Evolutionary conservation across 345 rosid genomes (phyloP).

Genomic region (Pseudoturritis turrita): DNA sequence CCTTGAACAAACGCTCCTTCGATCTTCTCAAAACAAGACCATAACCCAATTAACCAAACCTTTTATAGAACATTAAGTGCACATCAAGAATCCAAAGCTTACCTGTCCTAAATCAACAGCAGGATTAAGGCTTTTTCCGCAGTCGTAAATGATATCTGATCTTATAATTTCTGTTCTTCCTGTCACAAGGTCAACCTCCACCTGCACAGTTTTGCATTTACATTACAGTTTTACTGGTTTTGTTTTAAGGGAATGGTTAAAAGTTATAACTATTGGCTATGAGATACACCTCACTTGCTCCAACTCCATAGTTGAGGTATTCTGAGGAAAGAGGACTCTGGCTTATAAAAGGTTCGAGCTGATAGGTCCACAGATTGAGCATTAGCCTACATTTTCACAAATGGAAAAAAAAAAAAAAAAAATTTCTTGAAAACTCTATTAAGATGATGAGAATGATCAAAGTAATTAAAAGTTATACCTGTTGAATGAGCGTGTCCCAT

Average conservation of each 20-base stretch:
- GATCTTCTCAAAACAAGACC: constrained; percentile 38
- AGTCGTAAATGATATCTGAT: constrained; percentile 34
- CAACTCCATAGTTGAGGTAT: constrained; percentile 90
- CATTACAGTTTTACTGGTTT: background rate
- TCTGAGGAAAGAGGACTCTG: constrained; percentile 43
- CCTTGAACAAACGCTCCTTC: constrained; percentile 97
- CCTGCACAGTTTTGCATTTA: constrained; percentile 41
- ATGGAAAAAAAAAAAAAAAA: background rate
- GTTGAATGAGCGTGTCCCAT: constrained; percentile 66
- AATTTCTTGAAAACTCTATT: background rate
- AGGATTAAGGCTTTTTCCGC: constrained; percentile 63
- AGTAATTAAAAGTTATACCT: constrained; percentile 40
- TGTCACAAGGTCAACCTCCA: constrained; percentile 79
- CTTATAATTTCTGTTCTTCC: constrained; percentile 48
- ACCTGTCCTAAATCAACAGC: constrained; percentile 99
- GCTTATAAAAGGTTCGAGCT: constrained; percentile 49
- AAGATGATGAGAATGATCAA: background rate
- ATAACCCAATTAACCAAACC: background rate
- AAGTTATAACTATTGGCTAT: background rate
- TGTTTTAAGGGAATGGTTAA: background rate
- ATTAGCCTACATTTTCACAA: constrained; percentile 55
- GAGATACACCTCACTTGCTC: constrained; percentile 79
- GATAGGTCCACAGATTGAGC: constrained; percentile 52
- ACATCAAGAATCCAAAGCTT: background rate
- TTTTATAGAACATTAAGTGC: background rate